Evolutionary conservation across 2,329 filamentous ascomycete genomes (phyloP).

Genomic region (Gnomoniopsis smithogilvyi): DNA sequence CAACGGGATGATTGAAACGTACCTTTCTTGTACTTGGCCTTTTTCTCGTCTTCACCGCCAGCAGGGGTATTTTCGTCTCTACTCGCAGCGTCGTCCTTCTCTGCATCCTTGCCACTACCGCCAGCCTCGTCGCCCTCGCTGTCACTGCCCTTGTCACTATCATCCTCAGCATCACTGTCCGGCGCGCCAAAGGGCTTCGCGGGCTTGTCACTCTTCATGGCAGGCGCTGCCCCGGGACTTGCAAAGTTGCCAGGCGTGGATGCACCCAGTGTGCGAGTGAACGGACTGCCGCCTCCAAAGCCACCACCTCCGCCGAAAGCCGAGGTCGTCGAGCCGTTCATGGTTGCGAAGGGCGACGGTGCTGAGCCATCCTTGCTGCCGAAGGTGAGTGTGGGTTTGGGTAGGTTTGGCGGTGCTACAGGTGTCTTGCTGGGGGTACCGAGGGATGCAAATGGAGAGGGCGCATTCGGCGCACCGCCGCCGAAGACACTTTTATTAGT

Average conservation of each 20-base stretch:
- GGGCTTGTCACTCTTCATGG: constrained; percentile 56
- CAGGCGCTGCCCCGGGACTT: constrained; percentile 46
- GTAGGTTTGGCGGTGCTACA: constrained; percentile 24
- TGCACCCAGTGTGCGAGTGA: constrained; percentile 35
- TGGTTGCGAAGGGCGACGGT: constrained; percentile 45
- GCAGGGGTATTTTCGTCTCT: constrained; percentile 46
- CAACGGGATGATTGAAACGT: constrained; percentile 29
- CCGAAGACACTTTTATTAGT: constrained; percentile 49
- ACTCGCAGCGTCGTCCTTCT: constrained; percentile 44
- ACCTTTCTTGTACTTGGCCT: constrained; percentile 67
- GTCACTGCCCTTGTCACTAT: constrained; percentile 42
- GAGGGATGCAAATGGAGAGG: constrained; percentile 32
- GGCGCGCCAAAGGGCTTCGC: constrained; percentile 76
- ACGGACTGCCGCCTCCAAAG: constrained; percentile 41
- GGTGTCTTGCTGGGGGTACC: constrained; percentile 29
- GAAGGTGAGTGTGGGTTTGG: constrained; percentile 48
- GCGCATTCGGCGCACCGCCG: constrained; percentile 39
- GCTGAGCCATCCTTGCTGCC: constrained; percentile 30
- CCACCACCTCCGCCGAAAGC: constrained; percentile 28
- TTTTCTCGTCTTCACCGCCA: constrained; percentile 58
- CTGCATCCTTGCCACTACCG: constrained; percentile 25
- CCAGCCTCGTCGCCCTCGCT: constrained; percentile 46
- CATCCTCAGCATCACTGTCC: constrained; percentile 59
- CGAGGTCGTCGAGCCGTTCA: constrained; percentile 29
- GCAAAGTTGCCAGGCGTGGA: constrained; percentile 66